Evolutionary conservation across 306 rosid species (phyloP).

Genomic region (Medicago lupulina): DNA sequence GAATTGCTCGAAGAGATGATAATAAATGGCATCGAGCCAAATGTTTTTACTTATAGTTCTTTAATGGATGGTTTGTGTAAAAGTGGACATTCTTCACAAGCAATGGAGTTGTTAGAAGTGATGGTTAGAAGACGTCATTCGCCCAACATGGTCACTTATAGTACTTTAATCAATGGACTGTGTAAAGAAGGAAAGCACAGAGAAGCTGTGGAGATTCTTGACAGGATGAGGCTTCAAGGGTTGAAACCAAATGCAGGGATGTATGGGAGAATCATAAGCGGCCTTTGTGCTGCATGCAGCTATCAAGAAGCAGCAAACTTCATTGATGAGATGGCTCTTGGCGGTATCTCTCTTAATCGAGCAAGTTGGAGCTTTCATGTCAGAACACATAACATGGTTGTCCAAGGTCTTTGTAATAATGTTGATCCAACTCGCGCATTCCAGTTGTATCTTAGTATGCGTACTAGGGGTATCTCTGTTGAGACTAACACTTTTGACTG

Average conservation of each 20-base stretch:
- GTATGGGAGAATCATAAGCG: conserved; percentile 71
- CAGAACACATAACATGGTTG: conserved; percentile 74
- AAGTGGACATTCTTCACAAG: conserved; percentile 67
- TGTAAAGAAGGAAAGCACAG: conserved; percentile 73
- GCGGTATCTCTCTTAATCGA: conserved; percentile 67
- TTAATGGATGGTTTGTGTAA: conserved; percentile 88
- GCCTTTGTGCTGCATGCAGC: conserved; percentile 64
- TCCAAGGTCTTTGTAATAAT: conserved; percentile 66
- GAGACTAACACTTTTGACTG: conserved; percentile 58
- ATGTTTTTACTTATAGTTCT: conserved; percentile 81
- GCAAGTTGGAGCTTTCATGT: conserved; percentile 80
- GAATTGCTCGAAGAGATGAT: conserved; percentile 73
- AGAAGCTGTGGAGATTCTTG: conserved; percentile 83
- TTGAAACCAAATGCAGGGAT: conserved; percentile 85
- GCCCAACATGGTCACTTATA: conserved; percentile 83
- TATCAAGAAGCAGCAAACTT: conserved; percentile 85
- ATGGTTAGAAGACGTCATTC: conserved; percentile 61
- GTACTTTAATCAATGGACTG: conserved; percentile 76
- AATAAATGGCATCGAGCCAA: conserved; percentile 63
- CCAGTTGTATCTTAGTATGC: conserved; percentile 80
- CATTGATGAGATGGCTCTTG: conserved; percentile 88
- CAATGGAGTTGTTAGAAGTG: conserved; percentile 65
- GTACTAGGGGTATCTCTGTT: conserved; percentile 70
- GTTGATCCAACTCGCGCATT: conserved; percentile 63
- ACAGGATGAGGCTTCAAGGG: conserved; percentile 91